Evolutionary conservation across 176 grass and related monocot genomes (phyloP).

Genomic region (Dactylis glomerata): DNA sequence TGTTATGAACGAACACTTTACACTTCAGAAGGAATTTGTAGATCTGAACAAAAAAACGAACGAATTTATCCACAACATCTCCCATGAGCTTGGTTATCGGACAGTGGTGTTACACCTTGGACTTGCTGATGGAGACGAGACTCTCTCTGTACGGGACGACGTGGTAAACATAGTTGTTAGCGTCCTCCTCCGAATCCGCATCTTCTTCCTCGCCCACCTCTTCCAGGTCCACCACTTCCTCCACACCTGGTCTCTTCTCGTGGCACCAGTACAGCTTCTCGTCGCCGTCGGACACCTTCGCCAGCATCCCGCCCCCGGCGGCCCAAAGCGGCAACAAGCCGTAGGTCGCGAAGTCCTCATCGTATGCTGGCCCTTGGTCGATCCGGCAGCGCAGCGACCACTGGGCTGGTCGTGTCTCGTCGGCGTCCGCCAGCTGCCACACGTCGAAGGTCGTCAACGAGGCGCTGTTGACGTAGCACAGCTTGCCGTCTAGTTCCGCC

Average conservation of each 20-base stretch:
- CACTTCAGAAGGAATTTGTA: too few relatives aligned
- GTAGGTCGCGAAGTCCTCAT: neutral
- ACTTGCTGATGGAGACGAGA: neutral
- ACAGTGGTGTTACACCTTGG: neutral
- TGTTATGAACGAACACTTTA: neutral
- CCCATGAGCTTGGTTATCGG: neutral
- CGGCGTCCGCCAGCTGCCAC: neutral
- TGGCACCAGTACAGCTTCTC: neutral
- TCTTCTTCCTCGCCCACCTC: neutral
- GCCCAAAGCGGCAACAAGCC: neutral
- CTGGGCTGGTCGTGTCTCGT: neutral
- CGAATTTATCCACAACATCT: neutral
- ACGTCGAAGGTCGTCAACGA: neutral
- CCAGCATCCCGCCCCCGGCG: neutral
- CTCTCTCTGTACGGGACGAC: neutral
- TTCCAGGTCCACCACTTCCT: neutral
- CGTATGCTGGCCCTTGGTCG: neutral
- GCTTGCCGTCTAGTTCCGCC: neutral
- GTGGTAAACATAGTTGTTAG: neutral
- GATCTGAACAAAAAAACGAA: too few relatives aligned
- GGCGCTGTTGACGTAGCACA: neutral
- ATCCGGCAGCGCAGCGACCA: slow-evolving; percentile 11
- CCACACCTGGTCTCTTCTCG: neutral
- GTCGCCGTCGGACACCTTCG: neutral
- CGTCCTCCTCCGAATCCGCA: neutral